Percentiles rank a stretch among this genome's conserved stretches.
phyloP scores from a whole-genome alignment of 2,329 filamentous ascomycete species.

The Ciborinia camelliae region DNA sequence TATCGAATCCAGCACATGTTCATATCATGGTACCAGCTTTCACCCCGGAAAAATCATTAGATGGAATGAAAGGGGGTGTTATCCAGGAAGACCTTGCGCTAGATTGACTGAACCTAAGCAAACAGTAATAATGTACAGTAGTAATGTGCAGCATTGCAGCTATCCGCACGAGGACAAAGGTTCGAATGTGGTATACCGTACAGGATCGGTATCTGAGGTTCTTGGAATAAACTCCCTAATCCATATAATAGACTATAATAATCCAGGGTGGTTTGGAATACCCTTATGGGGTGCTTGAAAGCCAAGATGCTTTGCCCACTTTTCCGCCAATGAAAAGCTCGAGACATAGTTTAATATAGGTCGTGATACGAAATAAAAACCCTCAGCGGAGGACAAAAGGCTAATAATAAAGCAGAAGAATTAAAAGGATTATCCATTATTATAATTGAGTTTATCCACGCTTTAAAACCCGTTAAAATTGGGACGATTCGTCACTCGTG shows the following conservation, averaged over 20 bases:
- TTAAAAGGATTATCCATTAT: not conserved
- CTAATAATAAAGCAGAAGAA: no score
- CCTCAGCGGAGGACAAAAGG: not conserved
- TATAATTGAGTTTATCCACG: no score
- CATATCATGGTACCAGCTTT: not conserved
- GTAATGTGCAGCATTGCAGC: no score
- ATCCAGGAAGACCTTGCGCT: not conserved
- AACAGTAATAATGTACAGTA: not conserved
- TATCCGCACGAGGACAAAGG: not conserved
- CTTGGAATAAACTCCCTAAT: not conserved
- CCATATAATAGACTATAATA: no score
- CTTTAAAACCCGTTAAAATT: not conserved
- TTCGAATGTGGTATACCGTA: not conserved
- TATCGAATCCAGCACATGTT: not conserved
- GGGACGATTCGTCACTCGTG: not conserved
- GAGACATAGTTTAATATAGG: not conserved
- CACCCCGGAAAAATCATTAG: slow-evolving; percentile 9
- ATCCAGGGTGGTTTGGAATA: not conserved
- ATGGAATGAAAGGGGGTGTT: not conserved
- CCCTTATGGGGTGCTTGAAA: not conserved
- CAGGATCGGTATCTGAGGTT: not conserved
- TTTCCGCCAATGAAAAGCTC: slow-evolving; percentile 7
- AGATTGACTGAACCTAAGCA: not conserved
- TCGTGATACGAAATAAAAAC: not conserved
- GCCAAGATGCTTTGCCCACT: not conserved